phyloP scores from a whole-genome alignment of 139 green algal genomes.

The Haematococcus lacustris region DNA sequence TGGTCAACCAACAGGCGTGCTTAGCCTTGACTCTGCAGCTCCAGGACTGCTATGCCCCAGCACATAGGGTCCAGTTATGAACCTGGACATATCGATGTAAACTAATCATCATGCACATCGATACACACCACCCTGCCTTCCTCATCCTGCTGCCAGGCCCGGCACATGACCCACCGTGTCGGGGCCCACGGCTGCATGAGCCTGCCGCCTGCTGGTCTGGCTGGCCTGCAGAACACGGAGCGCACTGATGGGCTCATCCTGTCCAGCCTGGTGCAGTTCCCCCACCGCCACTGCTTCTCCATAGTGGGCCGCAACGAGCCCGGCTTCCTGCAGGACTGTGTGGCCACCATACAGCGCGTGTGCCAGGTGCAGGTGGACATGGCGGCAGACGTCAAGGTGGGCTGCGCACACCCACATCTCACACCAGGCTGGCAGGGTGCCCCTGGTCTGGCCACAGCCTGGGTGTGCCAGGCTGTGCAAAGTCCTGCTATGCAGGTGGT shows the following conservation, averaged over 20 bases:
- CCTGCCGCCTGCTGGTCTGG: background rate
- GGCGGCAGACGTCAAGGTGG: conserved; percentile 13
- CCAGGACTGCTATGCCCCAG: background rate
- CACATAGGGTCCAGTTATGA: too few species aligned
- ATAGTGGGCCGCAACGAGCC: conserved; percentile 11
- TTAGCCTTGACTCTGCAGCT: background rate
- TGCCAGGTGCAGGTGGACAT: conserved; percentile 17
- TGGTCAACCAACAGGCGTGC: background rate
- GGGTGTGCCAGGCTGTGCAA: too few species aligned
- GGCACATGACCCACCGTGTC: background rate
- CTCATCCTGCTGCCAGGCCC: background rate
- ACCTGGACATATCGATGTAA: too few species aligned
- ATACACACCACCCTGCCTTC: too few species aligned
- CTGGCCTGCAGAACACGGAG: conserved; percentile 44
- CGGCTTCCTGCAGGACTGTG: conserved; percentile 18
- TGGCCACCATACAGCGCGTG: conserved; percentile 8
- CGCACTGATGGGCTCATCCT: conserved; percentile 36
- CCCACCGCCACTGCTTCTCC: conserved; percentile 46
- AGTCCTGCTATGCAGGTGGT: too few species aligned
- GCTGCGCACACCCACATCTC: too few species aligned
- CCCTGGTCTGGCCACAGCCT: too few species aligned
- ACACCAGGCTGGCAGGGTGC: too few species aligned
- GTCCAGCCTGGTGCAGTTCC: conserved; percentile 44
- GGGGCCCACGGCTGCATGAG: background rate
- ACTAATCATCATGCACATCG: too few species aligned